phyloP scores from a whole-genome alignment of 495 filamentous ascomycete species.

The Penicillium soppii region DNA sequence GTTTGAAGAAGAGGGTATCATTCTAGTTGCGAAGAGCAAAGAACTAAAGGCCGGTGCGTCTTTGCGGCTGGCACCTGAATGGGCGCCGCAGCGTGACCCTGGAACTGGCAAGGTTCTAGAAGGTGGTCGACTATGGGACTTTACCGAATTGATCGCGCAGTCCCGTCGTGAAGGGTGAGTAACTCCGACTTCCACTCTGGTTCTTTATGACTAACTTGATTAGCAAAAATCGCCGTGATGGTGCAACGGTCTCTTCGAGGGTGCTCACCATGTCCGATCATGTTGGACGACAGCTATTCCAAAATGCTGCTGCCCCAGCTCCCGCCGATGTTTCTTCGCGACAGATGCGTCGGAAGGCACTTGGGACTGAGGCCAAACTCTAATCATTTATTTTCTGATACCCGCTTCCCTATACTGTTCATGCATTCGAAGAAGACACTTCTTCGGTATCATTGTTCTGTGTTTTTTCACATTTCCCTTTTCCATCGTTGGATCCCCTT shows the following conservation, averaged over 20 bases:
- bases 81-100: constrained; percentile 68
- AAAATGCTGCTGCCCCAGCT: constrained; percentile 29
- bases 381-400: constrained; percentile 14
- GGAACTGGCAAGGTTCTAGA: constrained; percentile 60
- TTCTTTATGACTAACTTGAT: constrained; percentile 1
- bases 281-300: constrained; percentile 53
- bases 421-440: too few species aligned
- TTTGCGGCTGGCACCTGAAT: constrained; percentile 70
- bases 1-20: constrained; percentile 88
- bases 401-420: constrained; percentile 1
- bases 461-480: too few species aligned
- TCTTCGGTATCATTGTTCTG: too few species aligned
- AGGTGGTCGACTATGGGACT: constrained; percentile 80
- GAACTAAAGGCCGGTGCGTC: constrained; percentile 53
- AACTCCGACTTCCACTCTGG: neutral
- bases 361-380: constrained; percentile 35
- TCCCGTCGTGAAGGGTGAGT: constrained; percentile 78
- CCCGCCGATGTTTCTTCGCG: constrained; percentile 36
- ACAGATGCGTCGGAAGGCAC: constrained; percentile 39
- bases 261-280: constrained; percentile 73
- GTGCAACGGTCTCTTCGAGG: constrained; percentile 81
- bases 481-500: too few species aligned
- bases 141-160: constrained; percentile 81
- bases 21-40: constrained; percentile 66
- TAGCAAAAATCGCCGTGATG: constrained; percentile 86